These are phyloP conservation scores for Talaromyces liani DNA, from an alignment of 495 filamentous ascomycete genomes.

Conservation along the genomic window DNA sequence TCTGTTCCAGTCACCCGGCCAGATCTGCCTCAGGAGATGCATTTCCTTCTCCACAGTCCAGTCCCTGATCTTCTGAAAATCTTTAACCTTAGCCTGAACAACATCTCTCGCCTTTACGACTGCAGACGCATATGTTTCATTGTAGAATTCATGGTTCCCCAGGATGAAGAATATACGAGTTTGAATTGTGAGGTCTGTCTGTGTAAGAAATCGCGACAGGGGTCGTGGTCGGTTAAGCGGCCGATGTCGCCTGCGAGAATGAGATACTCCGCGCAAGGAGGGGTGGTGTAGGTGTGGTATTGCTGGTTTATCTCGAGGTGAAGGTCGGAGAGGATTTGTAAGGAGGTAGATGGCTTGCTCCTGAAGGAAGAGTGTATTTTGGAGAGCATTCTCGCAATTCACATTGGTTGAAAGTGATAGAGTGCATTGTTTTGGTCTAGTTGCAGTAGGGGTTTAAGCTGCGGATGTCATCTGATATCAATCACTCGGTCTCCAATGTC, in stretches of 20 bases:
- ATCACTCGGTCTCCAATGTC: background rate
- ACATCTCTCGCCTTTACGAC: slow-evolving; percentile 33
- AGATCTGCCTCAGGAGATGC: slow-evolving; percentile 31
- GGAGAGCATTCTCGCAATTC: background rate
- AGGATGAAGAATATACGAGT: too few species aligned
- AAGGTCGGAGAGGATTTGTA: background rate
- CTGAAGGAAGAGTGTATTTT: too few species aligned
- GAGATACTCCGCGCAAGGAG: background rate
- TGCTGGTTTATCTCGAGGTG: background rate
- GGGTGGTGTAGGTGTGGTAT: background rate
- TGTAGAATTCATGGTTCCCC: slow-evolving; percentile 37
- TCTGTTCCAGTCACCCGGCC: slow-evolving; percentile 36
- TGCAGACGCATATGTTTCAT: slow-evolving; percentile 24
- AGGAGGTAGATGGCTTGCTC: background rate
- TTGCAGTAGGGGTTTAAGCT: too few species aligned
- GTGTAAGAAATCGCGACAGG: too few species aligned
- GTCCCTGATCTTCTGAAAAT: slow-evolving; percentile 41
- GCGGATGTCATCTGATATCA: background rate
- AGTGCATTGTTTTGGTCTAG: too few species aligned
- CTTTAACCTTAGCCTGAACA: slow-evolving; percentile 34
- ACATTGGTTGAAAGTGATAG: too few species aligned
- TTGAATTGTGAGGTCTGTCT: too few species aligned
- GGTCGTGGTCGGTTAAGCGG: too few species aligned
- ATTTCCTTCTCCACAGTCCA: slow-evolving; percentile 49
- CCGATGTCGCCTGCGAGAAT: slow-evolving; percentile 17